Evolutionary conservation across 257 asterid genomes (phyloP).

Genomic region (Mentha longifolia): DNA sequence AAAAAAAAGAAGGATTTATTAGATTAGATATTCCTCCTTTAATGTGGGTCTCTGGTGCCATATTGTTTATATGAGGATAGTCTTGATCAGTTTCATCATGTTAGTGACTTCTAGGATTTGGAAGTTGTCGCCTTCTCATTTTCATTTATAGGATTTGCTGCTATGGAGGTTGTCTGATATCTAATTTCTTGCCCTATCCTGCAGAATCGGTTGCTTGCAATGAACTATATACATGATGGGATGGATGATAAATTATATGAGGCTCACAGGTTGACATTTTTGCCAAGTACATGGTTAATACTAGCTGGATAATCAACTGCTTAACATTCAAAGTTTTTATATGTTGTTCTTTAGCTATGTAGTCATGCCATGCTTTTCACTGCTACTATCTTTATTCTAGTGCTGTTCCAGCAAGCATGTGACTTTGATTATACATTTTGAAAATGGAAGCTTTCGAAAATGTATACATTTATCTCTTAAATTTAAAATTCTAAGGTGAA

Average conservation of each 20-base stretch:
- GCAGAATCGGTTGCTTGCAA: conserved; percentile 99
- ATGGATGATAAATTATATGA: conserved; percentile 74
- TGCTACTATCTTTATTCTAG: background rate
- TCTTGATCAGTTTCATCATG: conserved; percentile 23
- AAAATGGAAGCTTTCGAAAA: too few species aligned
- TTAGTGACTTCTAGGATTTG: conserved; percentile 26
- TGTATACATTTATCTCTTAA: background rate
- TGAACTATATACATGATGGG: conserved; percentile 97
- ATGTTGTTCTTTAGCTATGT: background rate
- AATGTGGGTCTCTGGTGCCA: background rate
- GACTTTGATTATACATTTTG: background rate
- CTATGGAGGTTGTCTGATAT: conserved; percentile 16
- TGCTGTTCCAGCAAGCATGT: conserved; percentile 15
- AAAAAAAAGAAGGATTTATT: background rate
- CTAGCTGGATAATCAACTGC: conserved; percentile 25
- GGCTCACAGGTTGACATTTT: conserved; percentile 84
- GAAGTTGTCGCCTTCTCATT: conserved; percentile 2
- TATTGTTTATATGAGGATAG: conserved; percentile 13
- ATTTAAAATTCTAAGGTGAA: too few species aligned
- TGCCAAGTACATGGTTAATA: conserved; percentile 26
- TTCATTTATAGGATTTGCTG: background rate
- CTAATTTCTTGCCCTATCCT: conserved; percentile 33
- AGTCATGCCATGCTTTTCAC: conserved; percentile 1
- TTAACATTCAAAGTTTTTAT: background rate
- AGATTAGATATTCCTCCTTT: background rate